Base-by-base conservation (phyloP, 441 rosid genomes). In the Corymbia calophylla region DNA sequence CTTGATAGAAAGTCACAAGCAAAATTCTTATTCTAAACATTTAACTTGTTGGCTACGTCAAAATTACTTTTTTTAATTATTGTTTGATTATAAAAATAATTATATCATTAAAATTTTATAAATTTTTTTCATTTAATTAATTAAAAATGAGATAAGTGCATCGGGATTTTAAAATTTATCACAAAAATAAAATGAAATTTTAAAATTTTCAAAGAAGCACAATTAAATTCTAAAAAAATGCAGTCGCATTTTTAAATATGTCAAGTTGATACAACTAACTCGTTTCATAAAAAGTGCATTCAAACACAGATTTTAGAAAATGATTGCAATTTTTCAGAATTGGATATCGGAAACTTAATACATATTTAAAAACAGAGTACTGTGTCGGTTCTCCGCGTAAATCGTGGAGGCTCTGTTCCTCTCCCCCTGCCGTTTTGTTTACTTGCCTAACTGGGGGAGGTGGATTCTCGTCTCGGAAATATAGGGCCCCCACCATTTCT, bases 101-200 rank as follows among this genome's bases (percentile, higher is more conserved):
- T 3, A 39, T 18, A 9, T 5, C 29, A 73, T 73, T 73, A 73
- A 35, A 35, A 39, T 3, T 3, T 19, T 11, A 39, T 39, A 21
- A 70, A 0, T 4, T 35, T 62, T 15, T 19, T 70, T 70, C 44
- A 25, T 39, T 21, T 73, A 39, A 25, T 39, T 23, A 39, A 39
- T 73, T 21, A 10, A 73, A 73, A 73, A 17, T 56, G 10, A 9
- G 29, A 8, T 9, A 56, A 56, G 29, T 23, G 14, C 62, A 23
- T 9, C 1, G 2, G 10, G 25, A 56, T 9, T 56, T 56, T 23
- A 27, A 9, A 56, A 10, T 56, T 23, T 9, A 0, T 56, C 6
- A 13, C 3, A 3, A 9, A 56, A 56, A 56, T 9, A 0, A 56
- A 56, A 56, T 56, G 1, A 23, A 23, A 0, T 13, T 56, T 0